phyloP scores from a whole-genome alignment of 2,329 filamentous ascomycete genomes.

The Ilyonectria sp. region DNA sequence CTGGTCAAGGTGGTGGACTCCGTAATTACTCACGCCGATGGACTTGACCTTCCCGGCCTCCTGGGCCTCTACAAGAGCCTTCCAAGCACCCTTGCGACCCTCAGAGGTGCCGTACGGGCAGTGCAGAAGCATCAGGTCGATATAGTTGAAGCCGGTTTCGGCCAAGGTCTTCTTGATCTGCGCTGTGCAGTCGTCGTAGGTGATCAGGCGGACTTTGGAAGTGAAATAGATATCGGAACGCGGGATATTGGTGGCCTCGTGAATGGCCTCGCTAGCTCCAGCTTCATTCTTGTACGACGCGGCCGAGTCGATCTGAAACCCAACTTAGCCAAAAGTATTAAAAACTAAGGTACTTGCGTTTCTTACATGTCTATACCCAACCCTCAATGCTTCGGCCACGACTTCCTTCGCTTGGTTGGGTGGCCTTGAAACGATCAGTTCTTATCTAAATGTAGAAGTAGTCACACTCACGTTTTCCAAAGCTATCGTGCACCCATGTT shows the following conservation, averaged over 20 bases:
- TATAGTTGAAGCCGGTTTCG: constrained; percentile 63
- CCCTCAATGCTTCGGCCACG: neutral
- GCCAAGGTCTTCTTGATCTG: neutral
- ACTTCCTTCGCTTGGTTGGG: neutral
- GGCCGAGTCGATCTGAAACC: neutral
- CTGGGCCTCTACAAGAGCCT: constrained; percentile 73
- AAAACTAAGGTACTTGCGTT: neutral
- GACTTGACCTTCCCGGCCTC: constrained; percentile 72
- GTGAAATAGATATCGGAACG: neutral
- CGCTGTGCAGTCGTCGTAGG: neutral
- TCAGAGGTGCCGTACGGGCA: constrained; percentile 69
- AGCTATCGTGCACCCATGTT: neutral
- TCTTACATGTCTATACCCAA: neutral
- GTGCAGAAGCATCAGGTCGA: constrained; percentile 80
- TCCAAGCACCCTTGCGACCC: constrained; percentile 75
- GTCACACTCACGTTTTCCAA: neutral
- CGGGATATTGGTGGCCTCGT: neutral
- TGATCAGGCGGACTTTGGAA: neutral
- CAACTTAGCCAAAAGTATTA: neutral
- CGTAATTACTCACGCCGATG: constrained; percentile 82
- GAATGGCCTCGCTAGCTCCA: neutral
- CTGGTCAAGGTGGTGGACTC: constrained; percentile 76
- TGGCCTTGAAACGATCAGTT: neutral
- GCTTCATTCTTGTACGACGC: neutral
- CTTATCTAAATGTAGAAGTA: neutral